Evolutionary conservation across 2,329 filamentous ascomycete species (phyloP).

Genomic region (Aspergillus arachidicola): DNA sequence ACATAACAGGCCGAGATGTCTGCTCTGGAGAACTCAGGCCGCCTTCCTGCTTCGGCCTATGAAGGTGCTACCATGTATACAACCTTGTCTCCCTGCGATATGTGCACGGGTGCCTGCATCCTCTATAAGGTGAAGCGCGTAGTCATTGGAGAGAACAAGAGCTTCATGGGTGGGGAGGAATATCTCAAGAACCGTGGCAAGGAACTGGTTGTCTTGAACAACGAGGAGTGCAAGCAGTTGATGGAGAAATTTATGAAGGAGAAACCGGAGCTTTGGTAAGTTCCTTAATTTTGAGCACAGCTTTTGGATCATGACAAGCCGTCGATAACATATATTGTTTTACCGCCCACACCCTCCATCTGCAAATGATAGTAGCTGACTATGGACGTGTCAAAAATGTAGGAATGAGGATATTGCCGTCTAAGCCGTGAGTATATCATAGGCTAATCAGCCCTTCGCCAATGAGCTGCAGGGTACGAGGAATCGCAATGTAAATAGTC

Average conservation of each 20-base stretch:
- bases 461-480: background rate
- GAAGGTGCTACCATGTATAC: constrained; percentile 80
- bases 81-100: constrained; percentile 76
- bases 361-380: background rate
- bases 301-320: constrained; percentile 3
- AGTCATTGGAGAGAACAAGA: constrained; percentile 77
- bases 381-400: constrained; percentile 5
- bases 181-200: constrained; percentile 69
- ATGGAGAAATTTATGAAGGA: constrained; percentile 74
- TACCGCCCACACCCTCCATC: background rate
- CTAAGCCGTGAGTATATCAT: constrained; percentile 29
- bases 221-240: constrained; percentile 65
- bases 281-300: constrained; percentile 13
- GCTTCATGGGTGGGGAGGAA: constrained; percentile 72
- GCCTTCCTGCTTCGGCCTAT: constrained; percentile 70
- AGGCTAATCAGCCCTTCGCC: background rate
- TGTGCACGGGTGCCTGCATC: constrained; percentile 78
- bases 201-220: constrained; percentile 72
- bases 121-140: constrained; percentile 74
- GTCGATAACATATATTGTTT: background rate
- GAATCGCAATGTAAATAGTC: constrained; percentile 12
- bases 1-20: constrained; percentile 69
- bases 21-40: constrained; percentile 72
- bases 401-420: constrained; percentile 65
- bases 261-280: constrained; percentile 71